Evolutionary conservation across 2,329 filamentous ascomycete genomes (phyloP).

Genomic region (Bipolaris cookei): DNA sequence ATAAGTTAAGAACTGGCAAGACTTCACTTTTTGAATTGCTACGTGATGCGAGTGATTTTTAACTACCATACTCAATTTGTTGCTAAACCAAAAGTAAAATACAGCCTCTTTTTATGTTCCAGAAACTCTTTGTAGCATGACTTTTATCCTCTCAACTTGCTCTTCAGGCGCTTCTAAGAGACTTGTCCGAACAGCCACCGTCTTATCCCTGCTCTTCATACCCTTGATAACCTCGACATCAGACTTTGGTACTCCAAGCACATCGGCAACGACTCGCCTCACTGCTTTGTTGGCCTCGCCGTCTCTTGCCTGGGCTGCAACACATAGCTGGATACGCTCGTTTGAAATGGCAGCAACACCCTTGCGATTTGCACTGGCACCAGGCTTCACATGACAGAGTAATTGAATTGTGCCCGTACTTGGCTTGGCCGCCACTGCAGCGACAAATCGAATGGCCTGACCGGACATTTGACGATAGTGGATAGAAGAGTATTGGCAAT

Average conservation of each 20-base stretch:
- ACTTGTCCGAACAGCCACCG: slow-evolving; percentile 33
- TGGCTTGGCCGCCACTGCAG: slow-evolving; percentile 29
- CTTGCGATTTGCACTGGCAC: slow-evolving; percentile 66
- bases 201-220: slow-evolving; percentile 69
- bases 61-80: background rate
- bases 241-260: slow-evolving; percentile 67
- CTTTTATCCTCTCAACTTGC: slow-evolving; percentile 33
- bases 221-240: slow-evolving; percentile 68
- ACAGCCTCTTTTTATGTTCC: background rate
- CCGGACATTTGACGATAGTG: background rate
- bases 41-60: background rate
- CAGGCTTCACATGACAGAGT: slow-evolving; percentile 71
- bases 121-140: background rate
- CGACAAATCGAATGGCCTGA: slow-evolving; percentile 40
- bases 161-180: slow-evolving; percentile 29
- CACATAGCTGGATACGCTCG: slow-evolving; percentile 67
- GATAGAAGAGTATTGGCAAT: background rate
- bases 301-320: slow-evolving; percentile 68
- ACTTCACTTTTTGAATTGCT: background rate
- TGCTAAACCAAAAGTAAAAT: no score
- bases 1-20: background rate
- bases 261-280: slow-evolving; percentile 66
- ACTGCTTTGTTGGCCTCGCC: slow-evolving; percentile 74
- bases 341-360: slow-evolving; percentile 65
- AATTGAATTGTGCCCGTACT: slow-evolving; percentile 57